Evolutionary conservation across 1,284 basidiomycete genomes (phyloP).

Genomic region (Phaffia rhodozyma): DNA sequence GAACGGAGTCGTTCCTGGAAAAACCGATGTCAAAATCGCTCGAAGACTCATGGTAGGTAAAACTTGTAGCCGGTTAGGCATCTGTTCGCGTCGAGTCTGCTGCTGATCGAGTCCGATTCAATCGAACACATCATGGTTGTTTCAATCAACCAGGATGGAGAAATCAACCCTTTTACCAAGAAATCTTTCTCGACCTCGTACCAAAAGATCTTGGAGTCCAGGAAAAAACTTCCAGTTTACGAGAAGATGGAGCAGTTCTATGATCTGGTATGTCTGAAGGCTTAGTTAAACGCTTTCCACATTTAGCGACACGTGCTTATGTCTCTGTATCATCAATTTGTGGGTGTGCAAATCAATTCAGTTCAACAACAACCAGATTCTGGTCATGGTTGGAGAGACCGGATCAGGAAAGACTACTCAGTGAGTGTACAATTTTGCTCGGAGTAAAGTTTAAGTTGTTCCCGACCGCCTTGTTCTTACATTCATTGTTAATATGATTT

Average conservation of each 20-base stretch:
- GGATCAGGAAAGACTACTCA: constrained; percentile 98
- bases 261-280: constrained; percentile 50
- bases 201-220: constrained; percentile 68
- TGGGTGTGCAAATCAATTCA: constrained; percentile 27
- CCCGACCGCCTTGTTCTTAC: background rate
- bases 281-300: background rate
- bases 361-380: constrained; percentile 78
- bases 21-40: constrained; percentile 60
- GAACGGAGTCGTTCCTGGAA: constrained; percentile 63
- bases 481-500: background rate
- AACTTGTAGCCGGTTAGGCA: background rate
- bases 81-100: background rate
- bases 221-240: constrained; percentile 85
- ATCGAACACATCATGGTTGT: background rate
- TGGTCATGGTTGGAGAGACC: constrained; percentile 95
- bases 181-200: constrained; percentile 64
- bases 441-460: background rate
- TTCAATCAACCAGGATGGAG: constrained; percentile 48
- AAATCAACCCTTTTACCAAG: constrained; percentile 74
- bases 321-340: background rate
- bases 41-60: constrained; percentile 54
- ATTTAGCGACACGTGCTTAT: background rate
- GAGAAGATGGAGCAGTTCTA: constrained; percentile 87
- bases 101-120: constrained; percentile 5
- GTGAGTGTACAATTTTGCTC: constrained; percentile 39